phyloP scores from a whole-genome alignment of 208 protist species.

The Acanthamoeba castellanii region DNA sequence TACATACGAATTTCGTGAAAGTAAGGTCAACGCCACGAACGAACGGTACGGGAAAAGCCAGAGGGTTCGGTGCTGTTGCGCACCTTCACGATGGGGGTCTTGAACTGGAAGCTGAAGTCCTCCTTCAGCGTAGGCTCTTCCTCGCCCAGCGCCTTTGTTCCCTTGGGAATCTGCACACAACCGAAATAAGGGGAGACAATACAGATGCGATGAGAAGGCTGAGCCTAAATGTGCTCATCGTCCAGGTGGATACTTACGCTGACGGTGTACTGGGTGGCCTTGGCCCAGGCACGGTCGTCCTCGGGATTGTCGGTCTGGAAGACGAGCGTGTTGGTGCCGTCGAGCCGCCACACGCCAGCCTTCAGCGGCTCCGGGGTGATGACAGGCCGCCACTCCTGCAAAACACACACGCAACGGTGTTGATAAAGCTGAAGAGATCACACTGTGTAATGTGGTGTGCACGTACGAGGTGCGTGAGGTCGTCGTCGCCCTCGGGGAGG shows the following conservation, averaged over 20 bases:
- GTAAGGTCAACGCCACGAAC: too few relatives aligned
- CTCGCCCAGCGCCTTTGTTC: background rate
- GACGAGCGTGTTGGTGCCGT: slow-evolving; percentile 26
- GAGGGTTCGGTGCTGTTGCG: background rate
- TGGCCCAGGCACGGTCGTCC: slow-evolving; percentile 59
- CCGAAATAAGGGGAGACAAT: background rate
- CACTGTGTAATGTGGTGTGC: background rate
- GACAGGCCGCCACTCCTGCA: slow-evolving; percentile 31
- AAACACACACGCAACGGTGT: background rate
- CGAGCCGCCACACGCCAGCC: slow-evolving; percentile 58
- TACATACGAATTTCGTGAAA: background rate
- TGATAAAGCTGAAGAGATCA: background rate
- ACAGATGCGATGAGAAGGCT: background rate
- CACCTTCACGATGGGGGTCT: slow-evolving; percentile 45
- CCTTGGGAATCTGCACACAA: slow-evolving; percentile 33
- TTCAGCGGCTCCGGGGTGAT: slow-evolving; percentile 65
- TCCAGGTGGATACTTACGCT: background rate
- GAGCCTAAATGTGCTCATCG: background rate
- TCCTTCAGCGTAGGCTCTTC: slow-evolving; percentile 51
- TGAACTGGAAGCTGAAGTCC: slow-evolving; percentile 69
- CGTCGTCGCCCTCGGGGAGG: background rate
- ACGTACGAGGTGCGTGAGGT: slow-evolving; percentile 47
- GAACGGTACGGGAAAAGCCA: background rate
- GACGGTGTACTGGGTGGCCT: slow-evolving; percentile 70
- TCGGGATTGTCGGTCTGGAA: slow-evolving; percentile 14